Percentiles rank a stretch among this genome's conserved stretches.
phyloP scores from a whole-genome alignment of 2,329 filamentous ascomycete genomes.

The Podosphaera xanthii region DNA sequence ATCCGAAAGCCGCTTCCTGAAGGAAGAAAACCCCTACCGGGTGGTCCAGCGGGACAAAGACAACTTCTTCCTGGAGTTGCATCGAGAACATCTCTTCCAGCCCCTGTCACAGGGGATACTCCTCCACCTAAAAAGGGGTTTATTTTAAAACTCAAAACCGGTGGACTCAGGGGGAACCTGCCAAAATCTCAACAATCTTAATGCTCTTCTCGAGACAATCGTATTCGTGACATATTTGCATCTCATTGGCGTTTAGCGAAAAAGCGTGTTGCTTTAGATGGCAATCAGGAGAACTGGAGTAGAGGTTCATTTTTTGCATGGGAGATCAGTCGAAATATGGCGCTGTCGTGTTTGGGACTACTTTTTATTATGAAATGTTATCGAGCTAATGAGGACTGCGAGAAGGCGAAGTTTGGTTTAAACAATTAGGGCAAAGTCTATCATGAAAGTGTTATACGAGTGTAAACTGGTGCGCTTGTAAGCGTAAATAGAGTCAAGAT shows the following conservation, averaged over 20 bases:
- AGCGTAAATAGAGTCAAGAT: not conserved
- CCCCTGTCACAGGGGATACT: not conserved
- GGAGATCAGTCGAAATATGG: not conserved
- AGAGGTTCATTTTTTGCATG: not conserved
- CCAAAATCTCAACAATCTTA: not conserved
- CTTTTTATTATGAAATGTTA: not conserved
- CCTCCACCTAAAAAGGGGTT: slow-evolving; percentile 2
- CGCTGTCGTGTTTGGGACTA: not conserved
- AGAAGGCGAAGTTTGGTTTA: not conserved
- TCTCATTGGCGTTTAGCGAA: slow-evolving; percentile 12
- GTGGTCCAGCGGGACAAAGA: not conserved
- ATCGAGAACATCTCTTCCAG: slow-evolving; percentile 5
- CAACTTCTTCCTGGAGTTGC: not conserved
- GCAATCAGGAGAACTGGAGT: not conserved
- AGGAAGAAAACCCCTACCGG: slow-evolving; percentile 5
- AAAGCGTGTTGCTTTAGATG: slow-evolving; percentile 6
- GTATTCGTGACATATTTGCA: slow-evolving; percentile 1
- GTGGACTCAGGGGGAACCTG: not conserved
- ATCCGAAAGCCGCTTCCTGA: slow-evolving; percentile 8
- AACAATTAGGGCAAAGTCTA: not conserved
- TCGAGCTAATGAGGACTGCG: not conserved
- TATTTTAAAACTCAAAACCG: slow-evolving; percentile 3
- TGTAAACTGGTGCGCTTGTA: not conserved
- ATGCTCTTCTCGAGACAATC: not conserved
- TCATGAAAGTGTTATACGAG: not conserved